These are phyloP conservation scores for Coemansia sp. DNA, from an alignment of 192 early-diverging fungal genomes.

Conservation along the genomic window DNA sequence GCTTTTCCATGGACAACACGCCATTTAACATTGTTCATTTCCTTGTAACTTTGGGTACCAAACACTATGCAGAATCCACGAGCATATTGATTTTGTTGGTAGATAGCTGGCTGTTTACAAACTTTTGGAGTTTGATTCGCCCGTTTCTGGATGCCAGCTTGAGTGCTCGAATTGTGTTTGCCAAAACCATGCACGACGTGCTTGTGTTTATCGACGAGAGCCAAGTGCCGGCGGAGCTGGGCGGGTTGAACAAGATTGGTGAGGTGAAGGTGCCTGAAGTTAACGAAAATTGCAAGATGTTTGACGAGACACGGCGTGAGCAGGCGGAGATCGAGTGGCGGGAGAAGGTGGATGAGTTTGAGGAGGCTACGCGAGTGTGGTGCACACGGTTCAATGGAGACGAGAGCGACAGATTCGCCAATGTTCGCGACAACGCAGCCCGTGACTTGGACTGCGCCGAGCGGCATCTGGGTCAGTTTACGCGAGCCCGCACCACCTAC, in stretches of 20 bases:
- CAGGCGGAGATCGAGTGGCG: slow-evolving; percentile 38
- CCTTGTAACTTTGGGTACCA: slow-evolving; percentile 31
- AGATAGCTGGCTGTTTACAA: slow-evolving; percentile 53
- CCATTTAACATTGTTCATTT: slow-evolving; percentile 42
- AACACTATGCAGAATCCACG: slow-evolving; percentile 36
- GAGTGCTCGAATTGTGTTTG: slow-evolving; percentile 47
- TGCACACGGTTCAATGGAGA: slow-evolving; percentile 1
- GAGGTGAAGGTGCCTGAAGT: slow-evolving; percentile 25
- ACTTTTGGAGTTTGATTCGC: slow-evolving; percentile 44
- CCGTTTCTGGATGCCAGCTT: slow-evolving; percentile 46
- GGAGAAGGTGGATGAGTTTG: slow-evolving; percentile 21
- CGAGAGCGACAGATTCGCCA: slow-evolving; percentile 4
- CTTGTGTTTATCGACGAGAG: slow-evolving; percentile 34
- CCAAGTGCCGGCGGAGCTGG: slow-evolving; percentile 36
- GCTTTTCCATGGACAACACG: slow-evolving; percentile 46
- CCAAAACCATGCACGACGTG: slow-evolving; percentile 36
- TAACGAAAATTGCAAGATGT: slow-evolving; percentile 34
- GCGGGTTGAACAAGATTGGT: slow-evolving; percentile 24
- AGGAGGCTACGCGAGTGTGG: slow-evolving; percentile 33
- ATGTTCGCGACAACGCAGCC: slow-evolving; percentile 22
- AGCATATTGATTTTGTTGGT: slow-evolving; percentile 47
- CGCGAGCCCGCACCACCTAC: slow-evolving; percentile 23
- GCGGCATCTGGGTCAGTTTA: slow-evolving; percentile 30
- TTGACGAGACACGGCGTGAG: slow-evolving; percentile 27
- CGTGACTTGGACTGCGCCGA: slow-evolving; percentile 23